phyloP scores from a whole-genome alignment of 345 rosid genomes.

The Euphorbia lathyris region DNA sequence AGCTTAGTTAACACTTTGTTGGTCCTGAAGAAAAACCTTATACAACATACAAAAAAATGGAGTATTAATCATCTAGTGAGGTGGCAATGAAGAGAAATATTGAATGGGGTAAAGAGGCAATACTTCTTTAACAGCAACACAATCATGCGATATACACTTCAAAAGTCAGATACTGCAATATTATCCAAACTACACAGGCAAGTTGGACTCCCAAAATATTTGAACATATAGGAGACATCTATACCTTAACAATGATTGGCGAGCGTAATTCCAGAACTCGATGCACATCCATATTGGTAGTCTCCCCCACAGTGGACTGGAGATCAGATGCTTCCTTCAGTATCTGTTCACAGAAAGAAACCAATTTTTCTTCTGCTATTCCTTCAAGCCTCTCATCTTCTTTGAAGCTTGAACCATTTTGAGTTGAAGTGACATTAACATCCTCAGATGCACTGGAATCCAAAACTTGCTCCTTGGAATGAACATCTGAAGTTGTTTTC shows the following conservation, averaged over 20 bases:
- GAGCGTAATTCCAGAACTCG: conserved; percentile 86
- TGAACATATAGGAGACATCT: not conserved
- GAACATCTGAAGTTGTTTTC: conserved; percentile 57
- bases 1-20: no score
- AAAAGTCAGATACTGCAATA: conserved; percentile 3
- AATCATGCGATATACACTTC: not conserved
- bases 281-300: conserved; percentile 80
- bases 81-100: not conserved
- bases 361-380: conserved; percentile 79
- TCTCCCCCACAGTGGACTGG: conserved; percentile 68
- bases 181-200: not conserved
- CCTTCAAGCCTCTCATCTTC: conserved; percentile 51
- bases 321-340: conserved; percentile 84
- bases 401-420: conserved; percentile 19
- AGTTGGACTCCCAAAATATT: not conserved
- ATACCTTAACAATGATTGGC: conserved; percentile 89
- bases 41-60: no score
- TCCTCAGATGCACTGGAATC: conserved; percentile 31
- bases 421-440: conserved; percentile 27
- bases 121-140: not conserved
- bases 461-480: conserved; percentile 27
- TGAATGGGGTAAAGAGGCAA: not conserved
- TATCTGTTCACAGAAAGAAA: conserved; percentile 83
- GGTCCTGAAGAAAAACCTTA: no score
- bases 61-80: not conserved